Evolutionary conservation across 495 filamentous ascomycete species (phyloP), one percentile per base, ranked within the genome.

Genomic region (Hypoxylon perforatum): DNA sequence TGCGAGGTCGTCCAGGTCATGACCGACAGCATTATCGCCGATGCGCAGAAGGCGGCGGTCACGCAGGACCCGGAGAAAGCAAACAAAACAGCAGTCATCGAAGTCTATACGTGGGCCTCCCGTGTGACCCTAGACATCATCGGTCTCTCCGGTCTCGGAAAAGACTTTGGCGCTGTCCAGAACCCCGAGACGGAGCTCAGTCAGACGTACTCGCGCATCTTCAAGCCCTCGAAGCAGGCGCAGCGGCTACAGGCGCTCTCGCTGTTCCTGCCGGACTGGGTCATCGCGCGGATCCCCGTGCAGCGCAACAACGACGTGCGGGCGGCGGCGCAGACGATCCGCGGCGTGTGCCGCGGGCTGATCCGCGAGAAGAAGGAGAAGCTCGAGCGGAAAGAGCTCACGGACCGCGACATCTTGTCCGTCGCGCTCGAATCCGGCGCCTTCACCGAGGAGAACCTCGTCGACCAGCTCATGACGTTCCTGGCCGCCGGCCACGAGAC

Each of bases 401-500:
- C 69, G 3, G 90, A 88, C 23, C 71, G 87, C 15, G 94, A 97
- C 69, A 96, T 97, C 58, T 81, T 97, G 54, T 92, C 90, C 6
- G 88, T 95, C 0, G 93, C 94, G 18, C 75, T 97, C 21, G 84
- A 90, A 57, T 91, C 87, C 18, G 91, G 89, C 38, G 86, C 84
- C 21, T 96, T 96, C 74, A 84, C 81, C 23, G 91, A 94, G 49
- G 90, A 93, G 30, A 89, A 91, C 52, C 87, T 97, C 21, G 82
- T 92, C 39, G 92, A 97, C 73, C 94, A 97, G 73, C 85, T 95
- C 73, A 96, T 97, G 93, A 97, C 94, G 2, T 97, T 97, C 80
- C 87, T 97, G 2, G 91, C 89, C 0, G 94, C 94, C 0, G 94
- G 94, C 15, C 94, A 97, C 73, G 94, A 96, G 80, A 87, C 84